Evolutionary conservation across 1,139 yeast genomes (phyloP), one percentile per base, ranked within the genome.

Genomic region (Candida neerlandica): DNA sequence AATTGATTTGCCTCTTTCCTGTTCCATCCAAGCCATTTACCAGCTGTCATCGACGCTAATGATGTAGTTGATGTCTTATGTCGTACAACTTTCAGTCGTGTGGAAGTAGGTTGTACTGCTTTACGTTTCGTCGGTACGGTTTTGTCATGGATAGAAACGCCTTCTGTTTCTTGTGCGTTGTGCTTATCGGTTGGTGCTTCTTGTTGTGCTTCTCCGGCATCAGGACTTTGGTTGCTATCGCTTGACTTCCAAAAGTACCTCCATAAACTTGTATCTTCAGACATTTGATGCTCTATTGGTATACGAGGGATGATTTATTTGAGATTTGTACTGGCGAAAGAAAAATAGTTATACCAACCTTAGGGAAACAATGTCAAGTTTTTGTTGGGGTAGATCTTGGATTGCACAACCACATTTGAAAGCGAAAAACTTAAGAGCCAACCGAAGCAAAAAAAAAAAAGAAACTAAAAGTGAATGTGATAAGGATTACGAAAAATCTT

Each of bases 11-110:
- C n/a, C 19, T 46, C 49, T 14, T 43, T 49, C 30, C 47, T 50
- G 14, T 23, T 55, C 65, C 65, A 61, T 12, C 51, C 50, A 5
- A 62, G 48, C 66, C 66, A 62, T 41, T 58, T 59, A 1, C 63
- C 60, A 3, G 62, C 55, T 5, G 64, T 55, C 57, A 57, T 57
- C 1, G 65, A 56, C 5, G 62, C 58, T 16, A 62, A 51, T 2
- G 67, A 63, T 1, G 58, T 47, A 4, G 65, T 55, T 3, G 66
- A 60, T 2, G 56, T 35, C 44, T 60, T 61, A 34, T 51, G 54
- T 37, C 51, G 43, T 19, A 50, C 27, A 14, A 19, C 27, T 4
- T 12, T 18, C 49, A 40, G 47, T 27, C 42, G 40, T 32, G 42
- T 14, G 2, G 18, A 7, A 9, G 15, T 27, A 14, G 44, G 3